These are phyloP conservation scores for Euptelea pleiosperma DNA, from an alignment of 164 flowering plant genomes.

Conservation along the genomic window DNA sequence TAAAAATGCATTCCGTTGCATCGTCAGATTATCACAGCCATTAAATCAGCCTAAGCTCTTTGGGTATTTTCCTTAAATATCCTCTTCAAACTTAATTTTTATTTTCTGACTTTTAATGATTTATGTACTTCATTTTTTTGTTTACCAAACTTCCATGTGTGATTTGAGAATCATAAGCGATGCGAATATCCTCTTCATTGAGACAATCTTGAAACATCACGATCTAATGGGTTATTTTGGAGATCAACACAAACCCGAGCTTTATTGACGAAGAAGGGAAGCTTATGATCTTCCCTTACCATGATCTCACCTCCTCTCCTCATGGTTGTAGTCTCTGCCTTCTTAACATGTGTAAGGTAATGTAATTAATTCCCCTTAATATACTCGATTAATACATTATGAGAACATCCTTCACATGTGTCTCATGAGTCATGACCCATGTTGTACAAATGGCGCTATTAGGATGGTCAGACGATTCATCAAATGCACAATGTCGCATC, in stretches of 20 bases:
- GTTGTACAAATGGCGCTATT: too few relatives aligned
- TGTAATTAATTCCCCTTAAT: neutral
- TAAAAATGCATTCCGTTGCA: constrained; percentile 47
- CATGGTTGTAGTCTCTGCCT: constrained; percentile 82
- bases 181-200: constrained; percentile 75
- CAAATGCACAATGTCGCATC: too few relatives aligned
- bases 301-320: constrained; percentile 49
- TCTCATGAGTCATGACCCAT: too few relatives aligned
- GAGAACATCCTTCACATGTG: too few relatives aligned
- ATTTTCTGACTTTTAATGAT: too few relatives aligned
- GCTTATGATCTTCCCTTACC: constrained; percentile 62
- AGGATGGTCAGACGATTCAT: too few relatives aligned
- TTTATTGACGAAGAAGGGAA: constrained; percentile 59
- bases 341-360: constrained; percentile 97
- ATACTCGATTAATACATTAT: too few relatives aligned
- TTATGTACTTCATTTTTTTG: neutral
- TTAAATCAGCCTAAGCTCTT: constrained; percentile 53
- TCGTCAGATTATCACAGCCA: constrained; percentile 46
- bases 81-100: too few relatives aligned
- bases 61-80: constrained; percentile 57
- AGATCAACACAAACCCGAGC: constrained; percentile 76
- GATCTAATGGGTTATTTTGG: constrained; percentile 57
- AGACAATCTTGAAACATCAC: constrained; percentile 69
- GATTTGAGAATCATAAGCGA: constrained; percentile 82
- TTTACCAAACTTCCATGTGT: constrained; percentile 41